A percentile compares a stretch with the other conserved stretches of the same genome.
phyloP scores from a whole-genome alignment of 2,329 filamentous ascomycete genomes.

The Colletotrichum sidae region DNA sequence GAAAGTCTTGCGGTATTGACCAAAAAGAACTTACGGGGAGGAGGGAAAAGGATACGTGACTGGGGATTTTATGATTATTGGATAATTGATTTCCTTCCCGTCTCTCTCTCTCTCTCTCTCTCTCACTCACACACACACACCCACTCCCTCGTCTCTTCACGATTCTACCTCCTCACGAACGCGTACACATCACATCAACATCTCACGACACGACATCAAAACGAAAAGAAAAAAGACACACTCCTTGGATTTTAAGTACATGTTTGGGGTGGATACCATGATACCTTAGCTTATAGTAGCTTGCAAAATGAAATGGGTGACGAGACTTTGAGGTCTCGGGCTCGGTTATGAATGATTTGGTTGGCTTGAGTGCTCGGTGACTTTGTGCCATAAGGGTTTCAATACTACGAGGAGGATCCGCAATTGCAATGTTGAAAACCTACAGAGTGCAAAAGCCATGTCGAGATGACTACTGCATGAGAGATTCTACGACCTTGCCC shows the following conservation, averaged over 20 bases:
- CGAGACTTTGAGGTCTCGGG: not conserved
- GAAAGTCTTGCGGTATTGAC: conserved; percentile 41
- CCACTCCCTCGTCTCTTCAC: not conserved
- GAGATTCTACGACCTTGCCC: too few species aligned
- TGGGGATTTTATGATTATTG: conserved; percentile 26
- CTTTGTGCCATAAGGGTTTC: too few species aligned
- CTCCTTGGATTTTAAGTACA: conserved; percentile 4
- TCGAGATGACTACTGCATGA: too few species aligned
- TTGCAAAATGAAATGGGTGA: conserved; percentile 1
- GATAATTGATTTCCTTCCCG: conserved; percentile 19
- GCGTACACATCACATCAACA: not conserved
- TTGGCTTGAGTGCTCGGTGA: not conserved
- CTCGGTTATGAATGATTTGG: not conserved
- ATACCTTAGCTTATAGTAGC: not conserved
- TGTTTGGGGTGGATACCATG: conserved; percentile 5
- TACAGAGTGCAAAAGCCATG: too few species aligned
- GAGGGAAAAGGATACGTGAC: conserved; percentile 35
- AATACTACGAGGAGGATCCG: too few species aligned
- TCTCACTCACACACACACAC: not conserved
- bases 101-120: not conserved
- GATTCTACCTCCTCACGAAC: too few species aligned
- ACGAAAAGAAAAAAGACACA: not conserved
- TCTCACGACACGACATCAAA: not conserved
- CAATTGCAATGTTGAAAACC: too few species aligned
- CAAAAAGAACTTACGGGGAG: conserved; percentile 27